Evolutionary conservation across 331 rosid genomes (phyloP).

Genomic region (Dryas integrifolia): DNA sequence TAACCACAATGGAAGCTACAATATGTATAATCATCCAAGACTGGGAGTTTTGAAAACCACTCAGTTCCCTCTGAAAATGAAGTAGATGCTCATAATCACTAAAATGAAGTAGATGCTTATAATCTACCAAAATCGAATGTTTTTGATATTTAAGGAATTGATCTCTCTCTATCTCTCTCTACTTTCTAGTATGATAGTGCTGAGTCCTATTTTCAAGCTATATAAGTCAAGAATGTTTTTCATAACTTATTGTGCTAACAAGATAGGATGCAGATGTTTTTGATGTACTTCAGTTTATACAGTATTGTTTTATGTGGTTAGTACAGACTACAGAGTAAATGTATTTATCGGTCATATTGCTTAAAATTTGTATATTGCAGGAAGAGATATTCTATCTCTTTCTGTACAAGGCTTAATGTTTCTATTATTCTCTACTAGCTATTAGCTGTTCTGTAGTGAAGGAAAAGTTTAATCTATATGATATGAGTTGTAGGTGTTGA

Average conservation of each 20-base stretch:
- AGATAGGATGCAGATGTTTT: slow-evolving; percentile 2
- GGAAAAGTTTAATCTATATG: not conserved
- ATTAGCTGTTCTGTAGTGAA: slow-evolving; percentile 11
- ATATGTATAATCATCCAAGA: not conserved
- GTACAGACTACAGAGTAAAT: not conserved
- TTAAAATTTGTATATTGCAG: slow-evolving; percentile 6
- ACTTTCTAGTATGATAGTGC: not conserved
- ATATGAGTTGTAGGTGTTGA: slow-evolving; percentile 61
- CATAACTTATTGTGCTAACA: not conserved
- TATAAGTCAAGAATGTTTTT: not conserved
- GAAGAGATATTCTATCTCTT: slow-evolving; percentile 17
- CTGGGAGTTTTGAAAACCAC: not conserved
- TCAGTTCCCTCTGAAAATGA: not conserved
- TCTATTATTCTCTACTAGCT: slow-evolving; percentile 3
- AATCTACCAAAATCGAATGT: not conserved
- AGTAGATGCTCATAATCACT: not conserved
- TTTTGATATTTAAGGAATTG: not conserved
- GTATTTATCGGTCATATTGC: not conserved
- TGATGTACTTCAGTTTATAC: slow-evolving; percentile 11
- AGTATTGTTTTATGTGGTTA: not conserved
- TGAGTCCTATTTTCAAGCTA: not conserved
- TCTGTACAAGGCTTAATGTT: not conserved
- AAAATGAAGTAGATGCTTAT: not conserved
- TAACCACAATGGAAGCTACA: not conserved
- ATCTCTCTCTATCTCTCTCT: not conserved